phyloP scores from a whole-genome alignment of 768 basidiomycete species.

The Tephrocybe sp. region DNA sequence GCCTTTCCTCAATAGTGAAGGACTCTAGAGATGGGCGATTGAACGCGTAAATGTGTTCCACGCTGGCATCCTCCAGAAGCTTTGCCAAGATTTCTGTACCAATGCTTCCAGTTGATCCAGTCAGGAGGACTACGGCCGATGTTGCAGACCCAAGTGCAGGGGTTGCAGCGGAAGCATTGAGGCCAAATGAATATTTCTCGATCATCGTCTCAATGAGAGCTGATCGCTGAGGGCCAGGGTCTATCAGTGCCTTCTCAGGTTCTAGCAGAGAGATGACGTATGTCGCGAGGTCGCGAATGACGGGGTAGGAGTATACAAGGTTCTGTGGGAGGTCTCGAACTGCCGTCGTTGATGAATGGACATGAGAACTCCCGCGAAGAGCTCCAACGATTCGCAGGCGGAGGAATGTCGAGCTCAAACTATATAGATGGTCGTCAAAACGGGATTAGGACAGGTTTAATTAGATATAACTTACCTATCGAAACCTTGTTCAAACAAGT shows the following conservation, averaged over 20 bases:
- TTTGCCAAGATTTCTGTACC: constrained; percentile 22
- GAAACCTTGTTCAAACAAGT: constrained; percentile 1
- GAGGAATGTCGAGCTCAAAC: not conserved
- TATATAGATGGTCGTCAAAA: not conserved
- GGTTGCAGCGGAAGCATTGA: constrained; percentile 8
- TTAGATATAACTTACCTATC: not conserved
- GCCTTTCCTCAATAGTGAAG: constrained; percentile 11
- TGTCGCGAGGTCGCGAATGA: constrained; percentile 18
- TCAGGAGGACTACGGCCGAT: constrained; percentile 17
- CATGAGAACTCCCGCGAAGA: not conserved
- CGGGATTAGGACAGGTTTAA: too few species aligned
- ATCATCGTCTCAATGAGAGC: constrained; percentile 34
- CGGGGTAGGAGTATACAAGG: constrained; percentile 45
- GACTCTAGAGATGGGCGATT: constrained; percentile 9
- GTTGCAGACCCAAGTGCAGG: not conserved
- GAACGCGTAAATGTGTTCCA: constrained; percentile 41
- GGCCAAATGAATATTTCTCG: constrained; percentile 28
- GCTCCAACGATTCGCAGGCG: not conserved
- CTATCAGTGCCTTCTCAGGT: not conserved
- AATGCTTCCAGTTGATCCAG: constrained; percentile 26
- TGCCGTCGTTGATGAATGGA: constrained; percentile 2
- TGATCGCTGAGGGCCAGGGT: not conserved
- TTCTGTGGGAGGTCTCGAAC: constrained; percentile 29
- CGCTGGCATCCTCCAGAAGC: constrained; percentile 27
- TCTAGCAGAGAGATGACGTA: not conserved